Conservation (phyloP, 305 asterid genomes). For the Fraxinus platypoda region DNA sequence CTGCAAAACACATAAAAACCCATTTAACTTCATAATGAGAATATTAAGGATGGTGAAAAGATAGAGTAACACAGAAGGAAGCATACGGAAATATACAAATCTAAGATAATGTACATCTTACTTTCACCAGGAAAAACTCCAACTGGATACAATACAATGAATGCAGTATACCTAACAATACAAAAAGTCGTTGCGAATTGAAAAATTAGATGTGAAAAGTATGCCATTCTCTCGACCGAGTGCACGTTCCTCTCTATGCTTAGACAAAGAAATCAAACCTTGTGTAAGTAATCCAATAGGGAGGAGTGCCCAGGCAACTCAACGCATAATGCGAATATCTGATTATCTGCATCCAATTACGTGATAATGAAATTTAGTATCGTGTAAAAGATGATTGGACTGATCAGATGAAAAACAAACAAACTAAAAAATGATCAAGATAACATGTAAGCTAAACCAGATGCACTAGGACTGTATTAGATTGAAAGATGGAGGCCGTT, state of each 20-base stretch:
- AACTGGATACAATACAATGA: constrained; percentile 75
- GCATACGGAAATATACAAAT: constrained; percentile 2
- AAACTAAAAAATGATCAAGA: background rate
- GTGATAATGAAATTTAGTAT: background rate
- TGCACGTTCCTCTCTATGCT: background rate
- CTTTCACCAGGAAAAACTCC: constrained; percentile 93
- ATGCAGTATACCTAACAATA: constrained; percentile 72
- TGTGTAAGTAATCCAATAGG: constrained; percentile 63
- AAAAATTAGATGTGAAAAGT: constrained; percentile 6
- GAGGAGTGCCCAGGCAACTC: constrained; percentile 57
- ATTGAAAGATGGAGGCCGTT: background rate
- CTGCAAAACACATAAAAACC: constrained; percentile 35
- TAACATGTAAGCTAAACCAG: background rate
- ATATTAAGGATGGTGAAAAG: background rate
- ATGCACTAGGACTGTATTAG: background rate
- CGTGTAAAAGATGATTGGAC: background rate
- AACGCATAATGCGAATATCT: constrained; percentile 77
- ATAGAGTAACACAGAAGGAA: background rate
- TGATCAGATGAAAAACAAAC: background rate
- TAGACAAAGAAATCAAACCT: constrained; percentile 45
- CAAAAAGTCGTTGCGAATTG: constrained; percentile 8
- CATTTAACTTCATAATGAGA: background rate
- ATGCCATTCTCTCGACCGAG: background rate
- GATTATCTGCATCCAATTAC: constrained; percentile 49
- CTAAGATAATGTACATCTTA: constrained; percentile 39